Percentiles rank a stretch among this genome's conserved stretches.
Evolutionary conservation across 495 filamentous ascomycete genomes (phyloP).

Genomic region (Pseudomonodictys pantanalensis): DNA sequence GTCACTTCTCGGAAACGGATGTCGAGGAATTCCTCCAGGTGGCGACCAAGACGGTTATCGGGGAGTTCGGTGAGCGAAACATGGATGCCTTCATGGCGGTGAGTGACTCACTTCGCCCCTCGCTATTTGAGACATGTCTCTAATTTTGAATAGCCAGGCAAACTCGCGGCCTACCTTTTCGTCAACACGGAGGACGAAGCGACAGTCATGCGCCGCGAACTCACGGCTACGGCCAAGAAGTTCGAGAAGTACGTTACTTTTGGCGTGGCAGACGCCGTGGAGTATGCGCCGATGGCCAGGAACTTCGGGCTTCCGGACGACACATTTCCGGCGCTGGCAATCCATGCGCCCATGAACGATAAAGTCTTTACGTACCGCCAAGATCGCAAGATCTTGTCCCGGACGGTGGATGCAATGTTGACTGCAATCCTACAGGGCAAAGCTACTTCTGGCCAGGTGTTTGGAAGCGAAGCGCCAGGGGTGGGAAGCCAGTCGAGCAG

Average conservation of each 20-base stretch:
- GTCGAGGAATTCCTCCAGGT: constrained; percentile 42
- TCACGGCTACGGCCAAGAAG: constrained; percentile 48
- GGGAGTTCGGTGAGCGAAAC: constrained; percentile 47
- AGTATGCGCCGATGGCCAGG: constrained; percentile 48
- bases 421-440: constrained; percentile 17
- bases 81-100: constrained; percentile 47
- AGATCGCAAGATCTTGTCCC: constrained; percentile 2
- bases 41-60: constrained; percentile 43
- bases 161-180: constrained; percentile 51
- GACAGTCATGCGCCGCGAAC: constrained; percentile 35
- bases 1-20: constrained; percentile 34
- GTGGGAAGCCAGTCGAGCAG: neutral
- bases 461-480: constrained; percentile 10
- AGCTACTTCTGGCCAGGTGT: constrained; percentile 15
- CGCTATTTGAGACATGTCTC: neutral
- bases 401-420: constrained; percentile 13
- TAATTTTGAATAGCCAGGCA: constrained; percentile 31
- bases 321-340: constrained; percentile 11
- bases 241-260: constrained; percentile 50
- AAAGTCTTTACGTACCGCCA: constrained; percentile 20
- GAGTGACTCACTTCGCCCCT: too few relatives aligned
- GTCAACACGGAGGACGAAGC: constrained; percentile 28
- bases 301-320: constrained; percentile 15
- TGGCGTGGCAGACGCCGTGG: constrained; percentile 46
- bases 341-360: constrained; percentile 24